These are phyloP conservation scores for Penicillium subrubescens DNA, from an alignment of 495 filamentous ascomycete genomes.

Conservation along the genomic window DNA sequence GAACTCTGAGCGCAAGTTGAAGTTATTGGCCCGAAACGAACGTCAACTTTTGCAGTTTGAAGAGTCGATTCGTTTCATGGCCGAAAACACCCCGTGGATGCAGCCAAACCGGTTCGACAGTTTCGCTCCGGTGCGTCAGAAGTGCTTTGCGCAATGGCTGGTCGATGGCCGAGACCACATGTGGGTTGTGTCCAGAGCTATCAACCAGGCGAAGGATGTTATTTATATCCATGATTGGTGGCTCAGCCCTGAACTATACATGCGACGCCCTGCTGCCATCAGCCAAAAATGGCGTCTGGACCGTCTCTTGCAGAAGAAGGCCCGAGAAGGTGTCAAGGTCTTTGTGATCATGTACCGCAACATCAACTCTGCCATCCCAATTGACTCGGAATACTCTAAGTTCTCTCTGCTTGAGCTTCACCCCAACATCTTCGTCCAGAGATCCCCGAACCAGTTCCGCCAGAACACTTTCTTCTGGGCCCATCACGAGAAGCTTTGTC, in stretches of 20 bases:
- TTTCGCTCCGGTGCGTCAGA: constrained; percentile 86
- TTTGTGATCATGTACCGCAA: constrained; percentile 99
- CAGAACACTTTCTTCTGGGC: constrained; percentile 99
- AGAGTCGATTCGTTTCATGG: constrained; percentile 86
- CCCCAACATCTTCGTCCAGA: constrained; percentile 92
- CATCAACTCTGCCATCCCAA: constrained; percentile 95
- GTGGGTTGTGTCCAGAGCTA: constrained; percentile 97
- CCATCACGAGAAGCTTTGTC: constrained; percentile 95
- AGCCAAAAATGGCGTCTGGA: constrained; percentile 99
- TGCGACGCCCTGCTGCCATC: constrained; percentile 92
- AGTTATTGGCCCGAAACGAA: constrained; percentile 90
- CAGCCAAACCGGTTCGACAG: constrained; percentile 84
- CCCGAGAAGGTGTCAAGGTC: constrained; percentile 92
- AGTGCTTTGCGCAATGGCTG: constrained; percentile 93
- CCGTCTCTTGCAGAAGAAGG: constrained; percentile 90
- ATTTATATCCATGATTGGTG: constrained; percentile 99
- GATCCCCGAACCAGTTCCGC: constrained; percentile 94
- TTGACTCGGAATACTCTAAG: constrained; percentile 98
- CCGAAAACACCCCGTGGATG: constrained; percentile 75
- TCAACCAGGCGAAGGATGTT: constrained; percentile 97
- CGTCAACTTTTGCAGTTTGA: constrained; percentile 88
- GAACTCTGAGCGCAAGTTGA: constrained; percentile 87
- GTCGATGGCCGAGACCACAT: constrained; percentile 98
- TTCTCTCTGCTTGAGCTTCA: constrained; percentile 95
- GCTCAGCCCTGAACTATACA: constrained; percentile 94